A percentile compares a stretch with the other conserved stretches of the same genome.
Conservation (phyloP, 768 basidiomycete genomes). For the Fibroporia radiculosa region DNA sequence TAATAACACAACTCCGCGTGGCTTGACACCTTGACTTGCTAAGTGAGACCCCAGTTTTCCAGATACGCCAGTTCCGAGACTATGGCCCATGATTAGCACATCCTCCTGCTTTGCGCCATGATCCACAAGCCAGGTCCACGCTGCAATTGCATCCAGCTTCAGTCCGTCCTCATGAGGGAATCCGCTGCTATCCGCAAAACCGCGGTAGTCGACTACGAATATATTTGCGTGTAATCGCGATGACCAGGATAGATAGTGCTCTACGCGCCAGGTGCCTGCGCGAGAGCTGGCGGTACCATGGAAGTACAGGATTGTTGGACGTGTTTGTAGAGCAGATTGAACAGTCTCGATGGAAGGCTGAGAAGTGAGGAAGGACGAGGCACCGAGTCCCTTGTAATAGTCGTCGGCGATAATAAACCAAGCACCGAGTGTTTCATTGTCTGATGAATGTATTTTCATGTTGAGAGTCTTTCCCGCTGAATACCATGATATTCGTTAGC, state of each 20-base stretch:
- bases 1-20: slow-evolving; percentile 33
- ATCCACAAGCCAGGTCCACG: slow-evolving; percentile 68
- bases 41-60: slow-evolving; percentile 34
- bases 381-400: slow-evolving; percentile 45
- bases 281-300: slow-evolving; percentile 89
- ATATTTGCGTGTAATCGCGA: slow-evolving; percentile 67
- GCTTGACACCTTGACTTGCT: slow-evolving; percentile 30
- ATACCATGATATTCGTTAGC: background rate
- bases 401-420: slow-evolving; percentile 76
- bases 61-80: slow-evolving; percentile 79
- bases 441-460: slow-evolving; percentile 59
- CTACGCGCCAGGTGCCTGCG: slow-evolving; percentile 58
- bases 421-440: slow-evolving; percentile 76
- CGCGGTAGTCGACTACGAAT: slow-evolving; percentile 84
- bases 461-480: slow-evolving; percentile 75
- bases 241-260: slow-evolving; percentile 57
- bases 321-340: slow-evolving; percentile 40
- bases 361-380: slow-evolving; percentile 28
- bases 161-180: slow-evolving; percentile 72
- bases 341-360: slow-evolving; percentile 35
- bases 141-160: slow-evolving; percentile 61
- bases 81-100: slow-evolving; percentile 78
- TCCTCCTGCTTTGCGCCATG: slow-evolving; percentile 50
- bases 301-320: slow-evolving; percentile 83
- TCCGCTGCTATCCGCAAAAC: slow-evolving; percentile 83